Percentiles rank a stretch among this genome's conserved stretches.
Evolutionary conservation across 257 asterid genomes (phyloP).

Genomic region (Eucommia ulmoides): DNA sequence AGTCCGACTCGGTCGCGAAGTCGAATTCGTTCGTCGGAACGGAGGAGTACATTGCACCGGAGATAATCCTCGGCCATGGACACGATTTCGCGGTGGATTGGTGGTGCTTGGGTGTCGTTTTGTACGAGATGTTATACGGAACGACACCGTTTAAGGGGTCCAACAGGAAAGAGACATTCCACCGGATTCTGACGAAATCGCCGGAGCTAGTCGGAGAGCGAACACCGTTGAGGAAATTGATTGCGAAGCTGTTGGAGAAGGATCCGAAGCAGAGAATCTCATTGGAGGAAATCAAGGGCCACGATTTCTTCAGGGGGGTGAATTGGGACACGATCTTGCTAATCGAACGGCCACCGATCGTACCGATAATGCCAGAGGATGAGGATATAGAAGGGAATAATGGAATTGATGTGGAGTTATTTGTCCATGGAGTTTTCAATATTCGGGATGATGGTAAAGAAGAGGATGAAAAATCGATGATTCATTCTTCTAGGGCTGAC

Average conservation of each 20-base stretch:
- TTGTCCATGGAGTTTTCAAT: constrained; percentile 47
- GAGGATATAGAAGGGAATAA: constrained; percentile 38
- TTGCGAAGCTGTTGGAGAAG: constrained; percentile 62
- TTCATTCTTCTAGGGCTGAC: constrained; percentile 33
- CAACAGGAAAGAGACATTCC: constrained; percentile 65
- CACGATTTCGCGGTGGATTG: constrained; percentile 92
- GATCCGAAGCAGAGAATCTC: constrained; percentile 57
- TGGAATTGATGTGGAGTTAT: constrained; percentile 60
- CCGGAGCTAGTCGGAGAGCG: constrained; percentile 64
- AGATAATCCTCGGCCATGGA: constrained; percentile 68
- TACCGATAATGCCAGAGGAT: constrained; percentile 33
- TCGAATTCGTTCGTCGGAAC: constrained; percentile 97
- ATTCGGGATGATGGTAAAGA: constrained; percentile 16
- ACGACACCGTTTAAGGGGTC: constrained; percentile 74
- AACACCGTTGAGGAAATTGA: constrained; percentile 78
- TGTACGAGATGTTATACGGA: constrained; percentile 90
- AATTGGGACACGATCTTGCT: constrained; percentile 61
- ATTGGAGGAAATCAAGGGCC: constrained; percentile 43
- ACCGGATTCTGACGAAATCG: constrained; percentile 27
- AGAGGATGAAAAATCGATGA: constrained; percentile 21
- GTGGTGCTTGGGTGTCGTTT: constrained; percentile 87
- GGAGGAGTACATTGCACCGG: constrained; percentile 92
- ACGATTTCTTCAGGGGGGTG: constrained; percentile 41
- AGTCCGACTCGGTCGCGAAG: constrained; percentile 34
- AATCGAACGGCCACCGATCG: constrained; percentile 77